These are phyloP conservation scores for Xerocomus cyaneibrunnescens DNA, from an alignment of 1,284 basidiomycete species.

Conservation along the genomic window DNA sequence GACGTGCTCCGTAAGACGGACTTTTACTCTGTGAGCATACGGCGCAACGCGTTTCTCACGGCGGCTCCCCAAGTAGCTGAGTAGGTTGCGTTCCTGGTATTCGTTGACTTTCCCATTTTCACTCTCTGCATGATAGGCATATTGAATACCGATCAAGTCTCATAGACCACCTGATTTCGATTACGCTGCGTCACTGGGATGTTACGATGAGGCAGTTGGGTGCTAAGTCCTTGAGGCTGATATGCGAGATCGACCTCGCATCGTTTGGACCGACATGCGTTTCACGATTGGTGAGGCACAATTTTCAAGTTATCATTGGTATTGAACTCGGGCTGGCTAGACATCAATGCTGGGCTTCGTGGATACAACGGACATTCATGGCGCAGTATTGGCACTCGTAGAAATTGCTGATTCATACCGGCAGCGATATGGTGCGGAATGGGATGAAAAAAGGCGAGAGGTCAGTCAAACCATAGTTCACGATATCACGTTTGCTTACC, in stretches of 20 bases:
- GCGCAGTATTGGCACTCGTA: conserved; percentile 72
- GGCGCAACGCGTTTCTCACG: conserved; percentile 79
- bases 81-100: conserved; percentile 48
- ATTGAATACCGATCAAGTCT: conserved; percentile 70
- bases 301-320: conserved; percentile 5
- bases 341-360: conserved; percentile 57
- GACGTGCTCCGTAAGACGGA: conserved; percentile 90
- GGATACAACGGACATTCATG: conserved; percentile 78
- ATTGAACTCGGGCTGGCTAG: conserved; percentile 40
- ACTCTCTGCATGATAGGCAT: conserved; percentile 44
- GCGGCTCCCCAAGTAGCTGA: conserved; percentile 85
- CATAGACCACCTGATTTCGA: conserved; percentile 72
- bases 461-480: conserved; percentile 30
- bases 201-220: conserved; percentile 75
- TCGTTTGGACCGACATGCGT: conserved; percentile 53
- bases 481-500: conserved; percentile 4
- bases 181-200: conserved; percentile 91
- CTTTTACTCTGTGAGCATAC: conserved; percentile 90
- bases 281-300: conserved; percentile 47
- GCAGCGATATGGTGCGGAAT: conserved; percentile 29
- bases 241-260: conserved; percentile 64
- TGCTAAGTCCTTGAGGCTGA: conserved; percentile 70
- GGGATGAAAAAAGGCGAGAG: conserved; percentile 38
- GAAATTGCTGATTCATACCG: conserved; percentile 64
- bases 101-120: conserved; percentile 4